phyloP scores from a whole-genome alignment of 768 basidiomycete species.

The Leccinum subgranulosum region DNA sequence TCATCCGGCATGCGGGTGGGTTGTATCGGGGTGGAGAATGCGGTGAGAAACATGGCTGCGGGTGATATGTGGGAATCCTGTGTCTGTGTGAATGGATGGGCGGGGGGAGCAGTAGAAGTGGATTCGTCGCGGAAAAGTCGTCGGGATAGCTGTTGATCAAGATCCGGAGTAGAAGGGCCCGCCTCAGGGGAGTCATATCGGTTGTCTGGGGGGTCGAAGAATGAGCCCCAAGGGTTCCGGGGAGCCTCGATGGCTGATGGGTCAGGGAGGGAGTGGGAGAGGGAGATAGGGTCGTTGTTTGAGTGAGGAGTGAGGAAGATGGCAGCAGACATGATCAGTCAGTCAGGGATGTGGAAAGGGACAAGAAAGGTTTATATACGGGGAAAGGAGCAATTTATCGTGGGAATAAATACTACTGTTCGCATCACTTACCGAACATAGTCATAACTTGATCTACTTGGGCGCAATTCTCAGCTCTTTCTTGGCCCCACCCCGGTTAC shows the following conservation, averaged over 20 bases:
- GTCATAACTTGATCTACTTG: no score
- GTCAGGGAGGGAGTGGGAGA: slow-evolving; percentile 8
- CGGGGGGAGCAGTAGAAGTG: neutral
- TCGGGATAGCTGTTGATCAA: slow-evolving; percentile 24
- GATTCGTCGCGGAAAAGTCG: slow-evolving; percentile 9
- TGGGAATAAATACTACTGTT: slow-evolving; percentile 7
- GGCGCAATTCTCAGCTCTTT: no score
- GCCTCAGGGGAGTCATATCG: neutral
- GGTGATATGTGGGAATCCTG: slow-evolving; percentile 45
- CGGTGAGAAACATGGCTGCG: slow-evolving; percentile 71
- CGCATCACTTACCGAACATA: no score
- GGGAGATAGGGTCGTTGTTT: neutral
- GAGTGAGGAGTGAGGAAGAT: slow-evolving; percentile 2
- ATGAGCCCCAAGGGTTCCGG: slow-evolving; percentile 9
- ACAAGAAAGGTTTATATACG: neutral
- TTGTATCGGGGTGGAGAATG: slow-evolving; percentile 47
- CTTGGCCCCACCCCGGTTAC: neutral
- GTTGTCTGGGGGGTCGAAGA: slow-evolving; percentile 5
- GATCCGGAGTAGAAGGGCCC: slow-evolving; percentile 22
- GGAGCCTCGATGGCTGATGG: slow-evolving; percentile 8
- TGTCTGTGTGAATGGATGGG: slow-evolving; percentile 7
- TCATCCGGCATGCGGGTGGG: slow-evolving; percentile 49
- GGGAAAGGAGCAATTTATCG: slow-evolving; percentile 22
- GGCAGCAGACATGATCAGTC: slow-evolving; percentile 1
- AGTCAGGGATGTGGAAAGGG: neutral